These are phyloP conservation scores for Rugonectria rugulosa DNA, from an alignment of 2,329 filamentous ascomycete genomes.

Conservation along the genomic window DNA sequence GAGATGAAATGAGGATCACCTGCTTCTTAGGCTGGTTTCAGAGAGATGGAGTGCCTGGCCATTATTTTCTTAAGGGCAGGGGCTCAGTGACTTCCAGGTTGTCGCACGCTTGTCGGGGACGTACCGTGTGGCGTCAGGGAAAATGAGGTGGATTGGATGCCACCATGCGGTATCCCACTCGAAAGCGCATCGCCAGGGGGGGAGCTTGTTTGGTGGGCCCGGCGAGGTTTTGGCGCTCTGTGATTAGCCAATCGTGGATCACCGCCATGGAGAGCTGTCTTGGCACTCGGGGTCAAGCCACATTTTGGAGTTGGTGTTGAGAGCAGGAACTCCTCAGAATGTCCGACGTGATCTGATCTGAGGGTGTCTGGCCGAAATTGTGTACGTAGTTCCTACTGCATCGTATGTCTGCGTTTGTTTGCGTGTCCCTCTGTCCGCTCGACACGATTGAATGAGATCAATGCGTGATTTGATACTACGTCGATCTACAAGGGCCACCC, in stretches of 20 bases:
- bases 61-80: conserved; percentile 18
- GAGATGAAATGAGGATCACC: conserved; percentile 36
- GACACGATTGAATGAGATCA: conserved; percentile 21
- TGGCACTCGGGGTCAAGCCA: conserved; percentile 10
- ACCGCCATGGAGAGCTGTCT: not conserved
- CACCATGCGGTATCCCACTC: conserved; percentile 22
- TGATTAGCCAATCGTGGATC: conserved; percentile 23
- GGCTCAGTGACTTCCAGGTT: too few species aligned
- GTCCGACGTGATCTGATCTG: too few species aligned
- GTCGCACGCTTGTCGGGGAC: too few species aligned
- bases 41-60: conserved; percentile 25
- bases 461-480: not conserved
- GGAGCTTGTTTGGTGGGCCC: conserved; percentile 39
- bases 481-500: conserved; percentile 4
- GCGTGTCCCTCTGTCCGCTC: not conserved
- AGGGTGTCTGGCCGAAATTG: too few species aligned
- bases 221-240: not conserved
- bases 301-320: too few species aligned
- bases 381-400: too few species aligned
- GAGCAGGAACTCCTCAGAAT: too few species aligned
- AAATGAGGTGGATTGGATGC: too few species aligned
- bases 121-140: conserved; percentile 9
- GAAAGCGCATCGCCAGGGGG: conserved; percentile 22
- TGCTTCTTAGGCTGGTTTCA: conserved; percentile 38
- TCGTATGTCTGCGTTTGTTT: not conserved